Conservation (phyloP, 2,329 filamentous ascomycete genomes). For the Aspergillus transmontanensis region DNA sequence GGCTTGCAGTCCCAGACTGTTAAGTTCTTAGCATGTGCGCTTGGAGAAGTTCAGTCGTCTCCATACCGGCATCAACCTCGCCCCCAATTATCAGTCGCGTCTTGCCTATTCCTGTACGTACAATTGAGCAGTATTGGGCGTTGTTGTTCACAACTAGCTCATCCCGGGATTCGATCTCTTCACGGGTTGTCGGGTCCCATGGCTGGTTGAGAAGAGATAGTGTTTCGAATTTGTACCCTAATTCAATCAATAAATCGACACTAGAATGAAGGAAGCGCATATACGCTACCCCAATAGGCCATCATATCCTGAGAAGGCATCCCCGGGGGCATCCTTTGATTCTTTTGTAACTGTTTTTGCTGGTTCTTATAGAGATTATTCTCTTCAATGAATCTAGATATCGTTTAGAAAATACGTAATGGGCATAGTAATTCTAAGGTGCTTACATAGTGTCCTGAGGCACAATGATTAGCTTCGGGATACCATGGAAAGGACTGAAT, state of each 20-base stretch:
- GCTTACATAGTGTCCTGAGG: slow-evolving; percentile 58
- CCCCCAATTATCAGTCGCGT: slow-evolving; percentile 78
- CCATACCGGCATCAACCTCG: slow-evolving; percentile 84
- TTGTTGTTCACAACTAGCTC: slow-evolving; percentile 78
- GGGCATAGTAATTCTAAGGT: neutral
- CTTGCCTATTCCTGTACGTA: slow-evolving; percentile 81
- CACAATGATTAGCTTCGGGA: slow-evolving; percentile 22
- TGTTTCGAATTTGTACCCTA: slow-evolving; percentile 96
- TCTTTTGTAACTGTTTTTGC: slow-evolving; percentile 60
- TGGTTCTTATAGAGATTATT: slow-evolving; percentile 73
- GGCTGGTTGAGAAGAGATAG: slow-evolving; percentile 73
- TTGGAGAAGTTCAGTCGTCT: neutral
- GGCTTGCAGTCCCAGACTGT: slow-evolving; percentile 84
- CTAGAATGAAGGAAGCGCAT: neutral
- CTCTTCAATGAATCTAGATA: slow-evolving; percentile 83
- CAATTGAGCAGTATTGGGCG: slow-evolving; percentile 93
- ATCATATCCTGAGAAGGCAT: slow-evolving; percentile 74
- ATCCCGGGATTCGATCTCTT: slow-evolving; percentile 77
- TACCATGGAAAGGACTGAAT: neutral
- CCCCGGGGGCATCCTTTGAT: slow-evolving; percentile 53
- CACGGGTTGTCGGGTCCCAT: slow-evolving; percentile 72
- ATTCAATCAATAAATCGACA: slow-evolving; percentile 10
- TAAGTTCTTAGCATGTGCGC: neutral
- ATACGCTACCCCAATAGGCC: slow-evolving; percentile 79
- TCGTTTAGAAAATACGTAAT: slow-evolving; percentile 14